Conservation (phyloP, 2,329 filamentous ascomycete genomes). For the Xylaria multiplex region DNA sequence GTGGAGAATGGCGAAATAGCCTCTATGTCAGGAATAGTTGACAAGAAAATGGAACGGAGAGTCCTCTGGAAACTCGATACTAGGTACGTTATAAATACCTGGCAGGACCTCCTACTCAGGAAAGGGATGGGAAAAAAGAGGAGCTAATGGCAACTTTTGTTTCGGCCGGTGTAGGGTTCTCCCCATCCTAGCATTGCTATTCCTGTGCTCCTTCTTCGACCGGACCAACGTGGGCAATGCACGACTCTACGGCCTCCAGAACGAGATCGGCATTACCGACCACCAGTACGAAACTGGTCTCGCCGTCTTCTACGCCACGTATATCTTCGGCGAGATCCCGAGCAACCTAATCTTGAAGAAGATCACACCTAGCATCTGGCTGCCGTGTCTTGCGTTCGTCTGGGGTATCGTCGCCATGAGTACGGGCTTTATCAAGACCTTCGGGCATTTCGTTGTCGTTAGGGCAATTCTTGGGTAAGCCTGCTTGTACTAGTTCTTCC, state of each 20-base stretch:
- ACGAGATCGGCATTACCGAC: constrained; percentile 66
- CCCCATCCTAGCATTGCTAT: constrained; percentile 70
- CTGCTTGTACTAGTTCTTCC: not conserved
- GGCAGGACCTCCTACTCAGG: not conserved
- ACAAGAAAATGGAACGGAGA: constrained; percentile 51
- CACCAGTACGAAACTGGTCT: constrained; percentile 72
- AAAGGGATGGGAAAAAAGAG: not conserved
- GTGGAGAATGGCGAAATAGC: constrained; percentile 39
- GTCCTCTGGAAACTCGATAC: constrained; percentile 65
- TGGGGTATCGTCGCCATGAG: constrained; percentile 70
- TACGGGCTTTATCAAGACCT: constrained; percentile 63
- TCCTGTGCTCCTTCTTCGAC: constrained; percentile 72
- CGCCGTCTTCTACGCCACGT: constrained; percentile 72
- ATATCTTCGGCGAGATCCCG: constrained; percentile 71
- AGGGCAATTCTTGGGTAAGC: constrained; percentile 64
- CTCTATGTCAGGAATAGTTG: constrained; percentile 25
- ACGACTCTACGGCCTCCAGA: constrained; percentile 70
- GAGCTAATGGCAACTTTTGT: not conserved
- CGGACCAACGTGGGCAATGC: constrained; percentile 80
- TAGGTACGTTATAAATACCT: constrained; percentile 50
- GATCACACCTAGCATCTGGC: constrained; percentile 68
- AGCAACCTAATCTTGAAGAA: constrained; percentile 72
- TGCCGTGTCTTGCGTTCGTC: constrained; percentile 64
- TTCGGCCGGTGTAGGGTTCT: constrained; percentile 59
- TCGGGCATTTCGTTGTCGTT: constrained; percentile 68